These are phyloP conservation scores for Sarocladiaceae sp. DNA, from an alignment of 2,329 filamentous ascomycete genomes.

Conservation along the genomic window DNA sequence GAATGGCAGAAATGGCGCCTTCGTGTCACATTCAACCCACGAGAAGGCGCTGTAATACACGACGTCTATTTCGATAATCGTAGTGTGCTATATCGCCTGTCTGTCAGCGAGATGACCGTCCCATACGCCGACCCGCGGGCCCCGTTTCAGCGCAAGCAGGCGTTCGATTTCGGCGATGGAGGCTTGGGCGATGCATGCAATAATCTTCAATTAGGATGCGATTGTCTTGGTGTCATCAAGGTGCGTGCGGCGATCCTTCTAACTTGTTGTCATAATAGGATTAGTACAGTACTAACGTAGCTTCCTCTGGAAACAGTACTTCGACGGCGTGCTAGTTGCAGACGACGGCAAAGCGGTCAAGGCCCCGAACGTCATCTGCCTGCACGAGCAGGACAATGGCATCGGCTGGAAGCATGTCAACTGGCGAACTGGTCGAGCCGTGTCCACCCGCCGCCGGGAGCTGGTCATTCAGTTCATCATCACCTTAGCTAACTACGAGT, in stretches of 20 bases:
- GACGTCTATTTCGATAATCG: slow-evolving; percentile 64
- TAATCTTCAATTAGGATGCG: slow-evolving; percentile 62
- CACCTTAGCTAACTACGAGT: slow-evolving; percentile 61
- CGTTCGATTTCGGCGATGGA: slow-evolving; percentile 67
- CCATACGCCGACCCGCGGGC: slow-evolving; percentile 62
- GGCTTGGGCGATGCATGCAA: slow-evolving; percentile 63
- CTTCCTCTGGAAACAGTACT: slow-evolving; percentile 23
- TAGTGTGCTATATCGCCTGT: slow-evolving; percentile 62
- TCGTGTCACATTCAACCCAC: slow-evolving; percentile 63
- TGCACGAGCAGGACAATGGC: slow-evolving; percentile 36
- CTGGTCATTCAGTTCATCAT: slow-evolving; percentile 59
- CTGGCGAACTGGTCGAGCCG: slow-evolving; percentile 51
- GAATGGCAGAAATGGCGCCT: slow-evolving; percentile 66
- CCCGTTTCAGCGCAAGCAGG: slow-evolving; percentile 63
- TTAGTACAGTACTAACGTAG: no score
- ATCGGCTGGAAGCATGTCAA: slow-evolving; percentile 61
- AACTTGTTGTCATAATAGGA: no score
- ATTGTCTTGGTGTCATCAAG: slow-evolving; percentile 61
- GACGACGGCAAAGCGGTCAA: slow-evolving; percentile 30
- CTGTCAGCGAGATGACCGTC: slow-evolving; percentile 64
- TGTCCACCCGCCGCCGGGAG: slow-evolving; percentile 49
- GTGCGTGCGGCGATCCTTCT: slow-evolving; percentile 12
- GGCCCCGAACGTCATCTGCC: slow-evolving; percentile 36
- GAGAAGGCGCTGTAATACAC: slow-evolving; percentile 66
- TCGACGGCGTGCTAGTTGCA: slow-evolving; percentile 28